Base-by-base conservation (phyloP, 139 green algal genomes). In the Eudorina sp. region DNA sequence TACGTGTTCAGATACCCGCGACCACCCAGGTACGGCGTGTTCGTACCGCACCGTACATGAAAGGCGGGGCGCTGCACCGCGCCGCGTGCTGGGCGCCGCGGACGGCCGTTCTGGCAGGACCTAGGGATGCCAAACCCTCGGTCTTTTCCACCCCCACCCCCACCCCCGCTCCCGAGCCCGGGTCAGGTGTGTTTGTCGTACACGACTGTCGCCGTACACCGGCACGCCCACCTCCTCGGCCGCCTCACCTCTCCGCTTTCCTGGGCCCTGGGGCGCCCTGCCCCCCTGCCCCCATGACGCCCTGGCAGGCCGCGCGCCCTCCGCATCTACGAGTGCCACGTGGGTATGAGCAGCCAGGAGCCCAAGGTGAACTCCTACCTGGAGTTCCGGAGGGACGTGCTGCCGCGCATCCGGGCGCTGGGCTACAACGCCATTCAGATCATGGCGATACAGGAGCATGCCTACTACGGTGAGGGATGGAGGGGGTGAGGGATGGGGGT, bases 371-470 rank as follows among this genome's bases (percentile, higher is more conserved):
- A 99, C 94, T 95, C 89, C 83, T 99, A 99, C 94, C 38, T 94
- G 9, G 98, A 99, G 90, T 99, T 99, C 94, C 90, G 89, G 48
- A 89, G 94, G 41, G 93, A 99, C 43, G 95, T 99, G 92, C 92
- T 99, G 83, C 98, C 97, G 21, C 96, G 98, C 90, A 97, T 99
- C 77, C 92, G 96, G 34, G 88, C 82, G 69, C 64, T 94, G 74
- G 86, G 98, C 23, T 99, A 99, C 95, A 99, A 99, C 92, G 94
- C 96, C 38, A 97, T 99, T 88, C 98, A 99, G 94, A 98, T 99
- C 93, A 99, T 99, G 98, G 98, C 98, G 60, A 94, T 99, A 80
- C 98, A 99, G 93, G 98, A 99, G 91, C 98, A 99, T 87, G 58
- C 76, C 23, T 90, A 93, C 87, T 96, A 96, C 90, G 96, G 95